Conservation (phyloP, 2,329 filamentous ascomycete species). For the Venturia oleaginea region DNA sequence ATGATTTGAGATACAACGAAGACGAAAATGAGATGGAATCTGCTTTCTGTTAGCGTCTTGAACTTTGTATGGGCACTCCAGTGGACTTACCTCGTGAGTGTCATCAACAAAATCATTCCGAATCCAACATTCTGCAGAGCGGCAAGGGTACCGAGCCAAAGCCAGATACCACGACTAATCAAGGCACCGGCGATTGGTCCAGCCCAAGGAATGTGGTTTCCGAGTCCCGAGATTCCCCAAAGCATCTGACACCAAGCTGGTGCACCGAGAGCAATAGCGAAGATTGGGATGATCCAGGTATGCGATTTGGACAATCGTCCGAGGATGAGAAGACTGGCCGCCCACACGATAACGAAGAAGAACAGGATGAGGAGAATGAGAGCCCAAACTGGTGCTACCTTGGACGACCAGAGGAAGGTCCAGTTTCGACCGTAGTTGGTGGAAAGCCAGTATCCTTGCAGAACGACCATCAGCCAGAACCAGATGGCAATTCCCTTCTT, state of each 20-base stretch:
- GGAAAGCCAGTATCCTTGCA: conserved; percentile 60
- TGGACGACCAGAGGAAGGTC: conserved; percentile 52
- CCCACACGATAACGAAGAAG: conserved; percentile 50
- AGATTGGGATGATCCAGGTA: conserved; percentile 58
- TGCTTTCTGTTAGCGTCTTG: not conserved
- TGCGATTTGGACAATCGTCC: conserved; percentile 47
- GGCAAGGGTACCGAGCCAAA: conserved; percentile 59
- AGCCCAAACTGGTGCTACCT: conserved; percentile 47
- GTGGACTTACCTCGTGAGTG: conserved; percentile 38
- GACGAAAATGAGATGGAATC: conserved; percentile 55
- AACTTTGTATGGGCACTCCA: not conserved
- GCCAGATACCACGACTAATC: conserved; percentile 50
- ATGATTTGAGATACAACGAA: conserved; percentile 53
- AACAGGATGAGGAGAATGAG: conserved; percentile 48
- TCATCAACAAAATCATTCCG: conserved; percentile 59
- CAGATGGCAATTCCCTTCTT: conserved; percentile 57
- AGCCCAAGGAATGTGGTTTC: conserved; percentile 54
- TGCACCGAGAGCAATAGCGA: conserved; percentile 56
- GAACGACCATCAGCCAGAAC: conserved; percentile 55
- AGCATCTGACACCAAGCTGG: conserved; percentile 61
- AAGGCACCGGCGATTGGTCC: conserved; percentile 45
- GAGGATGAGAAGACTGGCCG: conserved; percentile 42
- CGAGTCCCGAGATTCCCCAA: conserved; percentile 54
- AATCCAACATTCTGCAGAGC: conserved; percentile 57
- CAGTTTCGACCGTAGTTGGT: conserved; percentile 60